Conservation (phyloP, 2,329 filamentous ascomycete species). For the Colletotrichum gigasporum region DNA sequence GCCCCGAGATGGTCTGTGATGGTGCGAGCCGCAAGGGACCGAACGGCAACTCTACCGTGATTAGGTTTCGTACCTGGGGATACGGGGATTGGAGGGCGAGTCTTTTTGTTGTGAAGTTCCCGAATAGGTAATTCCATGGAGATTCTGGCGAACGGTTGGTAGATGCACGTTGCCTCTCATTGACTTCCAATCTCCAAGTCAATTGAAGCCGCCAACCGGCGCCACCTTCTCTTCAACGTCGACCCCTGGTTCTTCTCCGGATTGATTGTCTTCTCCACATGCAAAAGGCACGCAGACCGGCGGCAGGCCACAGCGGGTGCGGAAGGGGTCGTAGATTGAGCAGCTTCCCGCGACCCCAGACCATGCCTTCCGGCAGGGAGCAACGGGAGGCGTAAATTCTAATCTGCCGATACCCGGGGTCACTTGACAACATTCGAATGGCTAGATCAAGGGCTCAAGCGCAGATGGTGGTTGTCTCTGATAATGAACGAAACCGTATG, state of each 20-base stretch:
- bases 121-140: constrained; percentile 13
- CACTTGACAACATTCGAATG: not conserved
- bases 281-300: not conserved
- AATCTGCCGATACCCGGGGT: not conserved
- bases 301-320: not conserved
- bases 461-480: not conserved
- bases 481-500: not conserved
- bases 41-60: not conserved
- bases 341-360: constrained; percentile 16
- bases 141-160: constrained; percentile 27
- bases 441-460: not conserved
- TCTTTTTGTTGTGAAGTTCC: not conserved
- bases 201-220: constrained; percentile 5
- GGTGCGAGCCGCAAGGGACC: not conserved
- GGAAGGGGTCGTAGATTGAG: constrained; percentile 1
- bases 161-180: constrained; percentile 20
- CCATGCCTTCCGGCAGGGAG: not conserved
- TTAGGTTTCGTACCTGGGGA: not conserved
- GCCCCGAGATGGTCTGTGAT: constrained; percentile 1
- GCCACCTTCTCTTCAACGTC: not conserved
- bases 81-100: not conserved
- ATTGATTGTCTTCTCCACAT: constrained; percentile 7
- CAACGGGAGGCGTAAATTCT: not conserved
- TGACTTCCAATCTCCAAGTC: constrained; percentile 2
- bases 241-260: constrained; percentile 1